A percentile compares a stretch with the other conserved stretches of the same genome.
Evolutionary conservation across 2,329 filamentous ascomycete genomes (phyloP).

Genomic region (Penicillium sp.): DNA sequence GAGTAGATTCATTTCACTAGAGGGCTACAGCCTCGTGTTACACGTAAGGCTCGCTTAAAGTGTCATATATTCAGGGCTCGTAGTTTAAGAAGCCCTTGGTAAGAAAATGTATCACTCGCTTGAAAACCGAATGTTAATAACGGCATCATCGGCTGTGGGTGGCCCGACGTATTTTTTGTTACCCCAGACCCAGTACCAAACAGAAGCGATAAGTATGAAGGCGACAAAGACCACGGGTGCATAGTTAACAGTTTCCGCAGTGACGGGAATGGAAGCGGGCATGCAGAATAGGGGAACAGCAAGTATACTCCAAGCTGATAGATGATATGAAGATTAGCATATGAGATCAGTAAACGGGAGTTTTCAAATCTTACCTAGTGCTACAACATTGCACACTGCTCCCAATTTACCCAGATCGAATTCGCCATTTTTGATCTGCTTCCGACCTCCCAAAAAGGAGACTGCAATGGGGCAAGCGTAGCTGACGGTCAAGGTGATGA

Average conservation of each 20-base stretch:
- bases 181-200: conserved; percentile 73
- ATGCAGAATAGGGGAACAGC: conserved; percentile 71
- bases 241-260: conserved; percentile 69
- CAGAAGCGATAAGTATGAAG: conserved; percentile 64
- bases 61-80: not conserved
- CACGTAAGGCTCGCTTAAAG: not conserved
- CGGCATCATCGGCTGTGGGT: conserved; percentile 18
- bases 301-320: conserved; percentile 64
- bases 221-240: conserved; percentile 72
- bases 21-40: not conserved
- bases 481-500: conserved; percentile 73
- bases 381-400: conserved; percentile 64
- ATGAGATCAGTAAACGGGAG: not conserved
- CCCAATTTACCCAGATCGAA: conserved; percentile 65
- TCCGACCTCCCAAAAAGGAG: conserved; percentile 62
- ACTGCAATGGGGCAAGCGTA: conserved; percentile 71
- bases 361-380: conserved; percentile 59
- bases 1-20: not conserved
- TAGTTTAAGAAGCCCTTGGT: not conserved
- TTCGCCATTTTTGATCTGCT: conserved; percentile 53
- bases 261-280: conserved; percentile 63
- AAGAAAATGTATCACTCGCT: not conserved
- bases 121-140: conserved; percentile 18
- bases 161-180: conserved; percentile 58
- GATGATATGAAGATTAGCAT: not conserved